phyloP scores from a whole-genome alignment of 2,329 filamentous ascomycete genomes.

The Aspergillus calidoustus region DNA sequence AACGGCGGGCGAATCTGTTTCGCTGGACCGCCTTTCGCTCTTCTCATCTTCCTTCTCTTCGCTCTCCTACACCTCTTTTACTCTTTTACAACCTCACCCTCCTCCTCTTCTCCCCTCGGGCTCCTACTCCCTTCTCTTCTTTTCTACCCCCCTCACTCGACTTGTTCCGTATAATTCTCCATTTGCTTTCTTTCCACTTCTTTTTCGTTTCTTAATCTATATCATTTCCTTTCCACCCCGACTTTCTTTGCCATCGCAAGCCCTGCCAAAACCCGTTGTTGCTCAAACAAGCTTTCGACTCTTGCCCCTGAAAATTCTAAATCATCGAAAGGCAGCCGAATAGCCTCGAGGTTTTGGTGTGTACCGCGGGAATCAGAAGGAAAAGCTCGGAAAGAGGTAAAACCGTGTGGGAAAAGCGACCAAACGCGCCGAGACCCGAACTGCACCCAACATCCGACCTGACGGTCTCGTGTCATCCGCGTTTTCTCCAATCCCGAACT shows the following conservation, averaged over 20 bases:
- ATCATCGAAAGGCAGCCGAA: slow-evolving; percentile 5
- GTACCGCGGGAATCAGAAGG: slow-evolving; percentile 16
- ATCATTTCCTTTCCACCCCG: slow-evolving; percentile 18
- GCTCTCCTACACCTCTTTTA: background rate
- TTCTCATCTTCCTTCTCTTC: slow-evolving; percentile 5
- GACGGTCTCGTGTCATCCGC: slow-evolving; percentile 34
- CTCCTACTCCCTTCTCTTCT: slow-evolving; percentile 20
- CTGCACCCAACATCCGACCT: slow-evolving; percentile 18
- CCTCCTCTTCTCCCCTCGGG: slow-evolving; percentile 8
- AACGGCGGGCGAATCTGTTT: slow-evolving; percentile 10
- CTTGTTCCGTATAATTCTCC: slow-evolving; percentile 20
- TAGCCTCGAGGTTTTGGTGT: slow-evolving; percentile 13
- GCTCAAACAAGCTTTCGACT: slow-evolving; percentile 7
- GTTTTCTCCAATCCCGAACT: slow-evolving; percentile 29
- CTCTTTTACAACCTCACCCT: slow-evolving; percentile 9
- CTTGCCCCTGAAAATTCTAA: slow-evolving; percentile 3
- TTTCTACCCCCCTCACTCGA: slow-evolving; percentile 17
- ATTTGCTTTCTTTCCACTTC: slow-evolving; percentile 18
- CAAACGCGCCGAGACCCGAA: slow-evolving; percentile 28
- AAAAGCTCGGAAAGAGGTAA: slow-evolving; percentile 21
- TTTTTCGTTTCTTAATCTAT: slow-evolving; percentile 18
- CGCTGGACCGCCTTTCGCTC: background rate
- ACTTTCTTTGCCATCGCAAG: slow-evolving; percentile 19
- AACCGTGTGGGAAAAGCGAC: slow-evolving; percentile 19
- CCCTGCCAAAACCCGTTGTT: slow-evolving; percentile 9